Conservation (phyloP, 768 basidiomycete genomes). For the Pleurotus eryngii region DNA sequence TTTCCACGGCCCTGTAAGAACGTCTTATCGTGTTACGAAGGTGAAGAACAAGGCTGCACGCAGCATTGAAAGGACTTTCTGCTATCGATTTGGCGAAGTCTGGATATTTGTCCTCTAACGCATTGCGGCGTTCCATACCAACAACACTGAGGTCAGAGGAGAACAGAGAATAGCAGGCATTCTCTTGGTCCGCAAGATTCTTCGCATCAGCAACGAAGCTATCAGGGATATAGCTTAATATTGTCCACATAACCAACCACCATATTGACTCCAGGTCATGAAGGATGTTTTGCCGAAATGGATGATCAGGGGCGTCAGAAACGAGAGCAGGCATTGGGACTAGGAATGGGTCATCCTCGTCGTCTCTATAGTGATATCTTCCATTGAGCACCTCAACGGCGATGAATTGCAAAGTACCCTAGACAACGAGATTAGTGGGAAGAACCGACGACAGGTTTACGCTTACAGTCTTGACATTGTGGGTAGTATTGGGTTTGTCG, state of each 20-base stretch:
- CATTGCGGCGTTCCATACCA: too few species aligned
- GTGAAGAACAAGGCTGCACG: too few species aligned
- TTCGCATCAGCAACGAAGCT: not conserved
- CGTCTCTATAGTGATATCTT: not conserved
- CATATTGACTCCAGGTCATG: conserved; percentile 8
- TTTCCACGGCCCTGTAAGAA: too few species aligned
- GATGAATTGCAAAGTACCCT: conserved; percentile 8
- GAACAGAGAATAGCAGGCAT: not conserved
- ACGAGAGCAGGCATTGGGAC: too few species aligned
- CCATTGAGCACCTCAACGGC: not conserved
- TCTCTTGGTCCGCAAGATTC: not conserved
- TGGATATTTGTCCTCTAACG: too few species aligned
- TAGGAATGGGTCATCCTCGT: not conserved
- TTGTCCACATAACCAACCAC: conserved; percentile 7
- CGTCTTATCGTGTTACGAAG: too few species aligned
- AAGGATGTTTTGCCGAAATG: conserved; percentile 2
- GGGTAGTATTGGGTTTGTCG: not conserved
- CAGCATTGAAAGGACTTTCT: too few species aligned
- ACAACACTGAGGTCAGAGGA: not conserved
- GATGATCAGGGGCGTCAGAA: not conserved
- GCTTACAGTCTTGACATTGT: conserved; percentile 1
- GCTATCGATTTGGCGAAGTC: too few species aligned
- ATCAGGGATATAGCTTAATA: conserved; percentile 1
- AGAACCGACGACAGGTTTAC: not conserved
- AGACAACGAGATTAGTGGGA: not conserved